These are phyloP conservation scores for Mycena leptocephala DNA, from an alignment of 768 basidiomycete genomes.

Conservation along the genomic window DNA sequence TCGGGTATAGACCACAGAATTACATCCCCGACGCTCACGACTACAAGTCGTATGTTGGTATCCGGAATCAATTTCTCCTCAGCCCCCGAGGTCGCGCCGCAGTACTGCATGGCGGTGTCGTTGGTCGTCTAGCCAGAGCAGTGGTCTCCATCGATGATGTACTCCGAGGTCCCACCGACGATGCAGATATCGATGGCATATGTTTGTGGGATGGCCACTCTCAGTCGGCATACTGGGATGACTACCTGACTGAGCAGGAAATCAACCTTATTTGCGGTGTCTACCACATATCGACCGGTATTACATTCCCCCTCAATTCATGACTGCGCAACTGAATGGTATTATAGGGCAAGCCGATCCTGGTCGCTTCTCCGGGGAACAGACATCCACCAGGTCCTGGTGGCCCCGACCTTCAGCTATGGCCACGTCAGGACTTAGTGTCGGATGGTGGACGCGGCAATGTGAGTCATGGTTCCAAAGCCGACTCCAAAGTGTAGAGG, in stretches of 20 bases:
- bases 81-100: conserved; percentile 43
- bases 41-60: conserved; percentile 18
- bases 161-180: conserved; percentile 36
- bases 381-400: conserved; percentile 32
- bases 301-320: too few species aligned
- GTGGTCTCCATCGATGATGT: conserved; percentile 25
- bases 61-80: conserved; percentile 7
- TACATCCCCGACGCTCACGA: conserved; percentile 17
- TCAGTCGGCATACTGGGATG: conserved; percentile 36
- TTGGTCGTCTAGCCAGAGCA: conserved; percentile 41
- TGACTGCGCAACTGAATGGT: too few species aligned
- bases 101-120: conserved; percentile 42
- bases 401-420: conserved; percentile 38
- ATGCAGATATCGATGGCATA: conserved; percentile 12
- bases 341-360: background rate
- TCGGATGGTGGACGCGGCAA: conserved; percentile 39
- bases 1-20: background rate
- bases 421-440: conserved; percentile 25
- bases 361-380: conserved; percentile 13
- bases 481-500: conserved; percentile 25
- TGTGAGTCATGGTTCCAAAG: conserved; percentile 41
- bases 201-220: background rate
- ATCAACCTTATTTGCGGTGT: conserved; percentile 41
- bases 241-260: conserved; percentile 40
- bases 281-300: conserved; percentile 40